Conservation (phyloP, 352 stramenopile genomes). For the Globisporangium echinulatum region DNA sequence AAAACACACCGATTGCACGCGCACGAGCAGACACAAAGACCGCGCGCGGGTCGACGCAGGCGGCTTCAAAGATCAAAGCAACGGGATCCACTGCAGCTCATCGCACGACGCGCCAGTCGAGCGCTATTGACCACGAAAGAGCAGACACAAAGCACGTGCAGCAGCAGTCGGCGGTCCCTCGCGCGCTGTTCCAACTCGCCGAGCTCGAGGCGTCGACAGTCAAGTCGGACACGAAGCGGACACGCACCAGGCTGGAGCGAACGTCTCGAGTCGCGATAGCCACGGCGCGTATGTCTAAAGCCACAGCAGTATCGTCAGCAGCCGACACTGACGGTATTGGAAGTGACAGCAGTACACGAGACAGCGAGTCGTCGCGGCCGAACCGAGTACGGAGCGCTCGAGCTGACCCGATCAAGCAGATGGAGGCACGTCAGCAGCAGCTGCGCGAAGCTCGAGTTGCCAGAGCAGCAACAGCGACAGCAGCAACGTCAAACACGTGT, state of each 20-base stretch:
- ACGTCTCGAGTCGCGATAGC: not conserved
- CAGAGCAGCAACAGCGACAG: slow-evolving; percentile 3
- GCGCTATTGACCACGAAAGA: not conserved
- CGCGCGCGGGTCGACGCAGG: too few species aligned
- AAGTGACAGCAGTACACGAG: not conserved
- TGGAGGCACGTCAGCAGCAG: slow-evolving; percentile 31
- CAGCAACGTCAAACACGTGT: not conserved
- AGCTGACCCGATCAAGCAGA: slow-evolving; percentile 14
- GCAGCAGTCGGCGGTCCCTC: not conserved
- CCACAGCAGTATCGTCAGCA: not conserved
- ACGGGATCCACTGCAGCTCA: not conserved
- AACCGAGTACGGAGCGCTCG: not conserved
- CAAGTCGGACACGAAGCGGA: not conserved
- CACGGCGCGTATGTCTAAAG: not conserved
- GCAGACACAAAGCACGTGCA: not conserved
- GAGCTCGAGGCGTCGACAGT: not conserved
- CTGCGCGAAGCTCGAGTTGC: slow-evolving; percentile 18
- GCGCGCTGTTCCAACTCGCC: not conserved
- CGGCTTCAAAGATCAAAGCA: not conserved
- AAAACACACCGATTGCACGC: not conserved
- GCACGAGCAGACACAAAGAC: not conserved
- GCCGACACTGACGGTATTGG: not conserved
- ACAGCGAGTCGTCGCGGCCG: not conserved
- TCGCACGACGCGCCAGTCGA: not conserved
- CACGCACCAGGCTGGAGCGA: not conserved